These are phyloP conservation scores for Epichloe coenophiala DNA, from an alignment of 2,329 filamentous ascomycete species.

Conservation along the genomic window DNA sequence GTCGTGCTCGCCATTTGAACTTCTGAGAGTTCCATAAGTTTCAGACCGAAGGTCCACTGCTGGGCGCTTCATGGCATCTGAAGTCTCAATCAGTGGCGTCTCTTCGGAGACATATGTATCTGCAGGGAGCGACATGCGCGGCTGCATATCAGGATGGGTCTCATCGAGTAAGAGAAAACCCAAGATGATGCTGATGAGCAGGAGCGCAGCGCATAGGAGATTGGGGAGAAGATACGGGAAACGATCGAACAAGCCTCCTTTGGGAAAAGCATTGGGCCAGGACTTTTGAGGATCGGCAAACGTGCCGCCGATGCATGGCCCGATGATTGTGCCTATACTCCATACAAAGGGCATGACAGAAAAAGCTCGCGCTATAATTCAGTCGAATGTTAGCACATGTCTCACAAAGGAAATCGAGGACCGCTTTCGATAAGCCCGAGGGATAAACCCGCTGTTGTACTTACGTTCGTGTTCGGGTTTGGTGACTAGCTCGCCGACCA, in stretches of 20 bases:
- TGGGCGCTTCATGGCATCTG: slow-evolving; percentile 59
- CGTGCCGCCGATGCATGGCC: slow-evolving; percentile 74
- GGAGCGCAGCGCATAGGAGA: slow-evolving; percentile 63
- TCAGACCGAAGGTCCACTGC: slow-evolving; percentile 64
- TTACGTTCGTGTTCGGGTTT: slow-evolving; percentile 76
- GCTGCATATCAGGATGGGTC: slow-evolving; percentile 74
- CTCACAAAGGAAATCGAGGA: not conserved
- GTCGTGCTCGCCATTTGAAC: slow-evolving; percentile 29
- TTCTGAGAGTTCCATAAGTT: slow-evolving; percentile 60
- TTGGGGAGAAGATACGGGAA: slow-evolving; percentile 89
- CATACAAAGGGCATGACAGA: slow-evolving; percentile 92
- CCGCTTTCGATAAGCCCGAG: too few relatives aligned
- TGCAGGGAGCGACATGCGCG: slow-evolving; percentile 31
- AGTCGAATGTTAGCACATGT: slow-evolving; percentile 8
- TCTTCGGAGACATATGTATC: slow-evolving; percentile 45
- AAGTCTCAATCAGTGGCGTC: slow-evolving; percentile 63
- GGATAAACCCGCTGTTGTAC: slow-evolving; percentile 19
- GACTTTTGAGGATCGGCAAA: slow-evolving; percentile 67
- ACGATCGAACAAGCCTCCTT: slow-evolving; percentile 53
- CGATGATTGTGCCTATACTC: slow-evolving; percentile 80
- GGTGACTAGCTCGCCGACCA: slow-evolving; percentile 78
- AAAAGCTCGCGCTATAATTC: slow-evolving; percentile 57
- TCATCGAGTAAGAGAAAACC: slow-evolving; percentile 77
- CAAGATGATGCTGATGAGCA: slow-evolving; percentile 64
- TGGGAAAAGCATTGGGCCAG: slow-evolving; percentile 59